Evolutionary conservation across 2,329 filamentous ascomycete genomes (phyloP).

Genomic region (Ophiostoma populinum): DNA sequence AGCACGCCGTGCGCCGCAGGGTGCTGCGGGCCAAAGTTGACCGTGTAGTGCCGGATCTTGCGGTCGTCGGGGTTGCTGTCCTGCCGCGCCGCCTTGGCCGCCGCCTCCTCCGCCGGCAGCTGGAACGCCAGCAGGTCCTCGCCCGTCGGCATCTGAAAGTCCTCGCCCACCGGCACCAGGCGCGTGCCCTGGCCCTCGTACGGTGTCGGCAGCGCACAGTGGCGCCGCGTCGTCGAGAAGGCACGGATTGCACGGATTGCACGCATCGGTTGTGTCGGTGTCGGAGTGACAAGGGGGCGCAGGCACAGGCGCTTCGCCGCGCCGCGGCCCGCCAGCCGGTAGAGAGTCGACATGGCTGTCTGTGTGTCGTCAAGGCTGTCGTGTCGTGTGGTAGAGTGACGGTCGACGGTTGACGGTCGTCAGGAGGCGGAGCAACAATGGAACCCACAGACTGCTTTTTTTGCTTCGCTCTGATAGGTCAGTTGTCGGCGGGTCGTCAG

Average conservation of each 20-base stretch:
- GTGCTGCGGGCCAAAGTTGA: constrained; percentile 98
- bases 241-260: constrained; percentile 28
- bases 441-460: neutral
- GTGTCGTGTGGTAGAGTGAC: too few relatives aligned
- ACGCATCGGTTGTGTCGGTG: constrained; percentile 4
- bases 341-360: constrained; percentile 56
- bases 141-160: constrained; percentile 37
- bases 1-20: constrained; percentile 96
- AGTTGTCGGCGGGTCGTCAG: too few relatives aligned
- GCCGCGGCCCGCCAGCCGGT: constrained; percentile 54
- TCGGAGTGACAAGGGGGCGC: constrained; percentile 18
- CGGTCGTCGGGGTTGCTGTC: constrained; percentile 39
- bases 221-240: constrained; percentile 48
- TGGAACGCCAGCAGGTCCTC: constrained; percentile 17
- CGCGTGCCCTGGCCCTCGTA: constrained; percentile 37
- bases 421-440: too few relatives aligned
- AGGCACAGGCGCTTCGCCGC: constrained; percentile 47
- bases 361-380: too few relatives aligned
- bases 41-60: constrained; percentile 96
- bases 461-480: neutral
- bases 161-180: constrained; percentile 46
- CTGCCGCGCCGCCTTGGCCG: constrained; percentile 23
- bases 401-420: neutral
- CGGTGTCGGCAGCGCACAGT: constrained; percentile 36
- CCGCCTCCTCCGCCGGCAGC: constrained; percentile 15